phyloP scores from a whole-genome alignment of 768 basidiomycete genomes.

The Pisolithus albus region DNA sequence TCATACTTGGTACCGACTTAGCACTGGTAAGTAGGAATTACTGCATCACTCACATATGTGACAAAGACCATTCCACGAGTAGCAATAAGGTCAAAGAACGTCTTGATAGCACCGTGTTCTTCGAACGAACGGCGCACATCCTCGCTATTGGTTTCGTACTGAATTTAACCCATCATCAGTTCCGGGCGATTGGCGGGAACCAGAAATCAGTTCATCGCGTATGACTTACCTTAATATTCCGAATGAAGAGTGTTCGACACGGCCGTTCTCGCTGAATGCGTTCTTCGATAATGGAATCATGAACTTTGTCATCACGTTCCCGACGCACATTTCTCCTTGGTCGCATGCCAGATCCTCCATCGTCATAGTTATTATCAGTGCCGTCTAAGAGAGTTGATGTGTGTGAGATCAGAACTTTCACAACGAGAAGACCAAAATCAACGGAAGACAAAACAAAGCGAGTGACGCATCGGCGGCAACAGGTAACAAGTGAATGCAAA shows the following conservation, averaged over 20 bases:
- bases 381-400: constrained; percentile 52
- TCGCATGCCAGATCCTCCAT: constrained; percentile 40
- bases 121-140: constrained; percentile 83
- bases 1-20: constrained; percentile 58
- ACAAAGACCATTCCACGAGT: constrained; percentile 99
- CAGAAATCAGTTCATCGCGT: constrained; percentile 2
- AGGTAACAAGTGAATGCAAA: constrained; percentile 10
- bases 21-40: constrained; percentile 6
- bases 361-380: constrained; percentile 47
- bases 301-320: constrained; percentile 83
- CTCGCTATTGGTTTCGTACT: constrained; percentile 88
- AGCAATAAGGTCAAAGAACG: constrained; percentile 91
- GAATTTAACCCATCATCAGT: constrained; percentile 11
- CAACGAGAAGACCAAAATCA: constrained; percentile 37
- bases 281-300: constrained; percentile 89
- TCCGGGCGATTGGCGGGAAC: constrained; percentile 5
- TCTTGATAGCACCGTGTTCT: constrained; percentile 93
- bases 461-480: constrained; percentile 37
- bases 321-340: constrained; percentile 51
- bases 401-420: constrained; percentile 41
- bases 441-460: constrained; percentile 35
- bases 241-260: constrained; percentile 92
- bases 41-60: constrained; percentile 74
- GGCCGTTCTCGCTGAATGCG: constrained; percentile 90
- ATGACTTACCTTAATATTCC: constrained; percentile 92